phyloP scores from a whole-genome alignment of 768 basidiomycete species.

The Lactarius indigo region DNA sequence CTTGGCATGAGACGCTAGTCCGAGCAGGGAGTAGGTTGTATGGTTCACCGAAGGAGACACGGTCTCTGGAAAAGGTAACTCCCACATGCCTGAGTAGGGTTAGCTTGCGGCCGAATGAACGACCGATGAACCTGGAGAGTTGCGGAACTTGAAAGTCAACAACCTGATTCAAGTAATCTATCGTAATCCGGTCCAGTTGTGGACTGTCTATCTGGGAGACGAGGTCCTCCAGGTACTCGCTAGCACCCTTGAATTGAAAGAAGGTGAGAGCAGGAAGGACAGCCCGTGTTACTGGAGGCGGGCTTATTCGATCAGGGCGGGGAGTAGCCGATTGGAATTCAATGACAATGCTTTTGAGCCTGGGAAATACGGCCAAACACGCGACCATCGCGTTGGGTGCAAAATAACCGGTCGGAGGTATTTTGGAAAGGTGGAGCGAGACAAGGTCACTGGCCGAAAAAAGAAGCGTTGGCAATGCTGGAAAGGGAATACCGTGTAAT shows the following conservation, averaged over 20 bases:
- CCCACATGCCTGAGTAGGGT: neutral
- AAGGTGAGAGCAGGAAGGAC: neutral
- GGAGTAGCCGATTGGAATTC: neutral
- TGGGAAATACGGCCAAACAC: neutral
- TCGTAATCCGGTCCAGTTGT: neutral
- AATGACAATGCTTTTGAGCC: neutral
- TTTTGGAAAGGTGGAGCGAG: neutral
- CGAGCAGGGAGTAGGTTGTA: fast-evolving
- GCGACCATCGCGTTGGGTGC: neutral
- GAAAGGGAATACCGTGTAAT: neutral
- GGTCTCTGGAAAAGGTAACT: neutral
- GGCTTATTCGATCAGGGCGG: neutral
- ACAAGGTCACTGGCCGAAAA: neutral
- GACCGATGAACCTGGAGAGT: neutral
- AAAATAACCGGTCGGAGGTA: neutral
- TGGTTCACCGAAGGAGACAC: neutral
- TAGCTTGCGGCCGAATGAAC: neutral
- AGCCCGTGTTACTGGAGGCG: neutral
- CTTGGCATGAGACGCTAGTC: neutral
- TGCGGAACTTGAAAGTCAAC: neutral
- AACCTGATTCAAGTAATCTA: neutral
- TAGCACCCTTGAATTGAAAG: neutral
- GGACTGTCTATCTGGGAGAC: neutral
- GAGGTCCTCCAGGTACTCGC: neutral
- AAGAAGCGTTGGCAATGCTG: neutral